Evolutionary conservation across 2,329 filamentous ascomycete species (phyloP), one percentile per base, ranked within the genome.

Genomic region (Sclerotinia glacialis): DNA sequence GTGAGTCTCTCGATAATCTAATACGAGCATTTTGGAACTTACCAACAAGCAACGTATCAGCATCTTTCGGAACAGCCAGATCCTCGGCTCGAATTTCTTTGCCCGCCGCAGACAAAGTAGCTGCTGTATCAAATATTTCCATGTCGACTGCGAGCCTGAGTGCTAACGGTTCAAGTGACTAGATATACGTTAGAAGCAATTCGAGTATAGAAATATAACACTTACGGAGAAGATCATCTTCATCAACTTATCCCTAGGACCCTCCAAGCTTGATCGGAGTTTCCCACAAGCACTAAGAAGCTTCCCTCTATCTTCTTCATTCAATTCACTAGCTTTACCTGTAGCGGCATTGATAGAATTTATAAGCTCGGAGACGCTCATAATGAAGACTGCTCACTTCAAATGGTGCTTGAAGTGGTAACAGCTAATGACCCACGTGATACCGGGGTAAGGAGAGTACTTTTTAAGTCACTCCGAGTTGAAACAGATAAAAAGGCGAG

Each of bases 101-200:
- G 8, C 56, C 49, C 0, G 34, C n/a, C 11, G 31, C 16, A 0
- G 53, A 59, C 11, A 63, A 31, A 16, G 28, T 21, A 16, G 40
- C 64, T 37, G 58, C 49, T 2, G 49, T 50, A 28, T 66, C 64
- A 9, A 63, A 66, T 11, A 66, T 37, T 23, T 63, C 28, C 64
- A 66, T 66, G 11, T 63, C 49, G 0, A 63, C 42, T 18, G 64
- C 64, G 9, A 63, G 31, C 3, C 49, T n/a, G 2, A 66, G 58
- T 9, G 49, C 64, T 21, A 63, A 34, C 2, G 47, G 21, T 8
- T 62, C 40, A 42, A 63, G 37, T 42, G 49, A 52, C 64, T 66
- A 5, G 9, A 14, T 7, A 7, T 14, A 46, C 8, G 23, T 52
- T 3, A 42, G 11, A 61, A 47, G n/a, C 16, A 1, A 26, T 7